Evolutionary conservation across 495 filamentous ascomycete species (phyloP), one percentile per base, ranked within the genome.

Genomic region (Xylaria telfairii): DNA sequence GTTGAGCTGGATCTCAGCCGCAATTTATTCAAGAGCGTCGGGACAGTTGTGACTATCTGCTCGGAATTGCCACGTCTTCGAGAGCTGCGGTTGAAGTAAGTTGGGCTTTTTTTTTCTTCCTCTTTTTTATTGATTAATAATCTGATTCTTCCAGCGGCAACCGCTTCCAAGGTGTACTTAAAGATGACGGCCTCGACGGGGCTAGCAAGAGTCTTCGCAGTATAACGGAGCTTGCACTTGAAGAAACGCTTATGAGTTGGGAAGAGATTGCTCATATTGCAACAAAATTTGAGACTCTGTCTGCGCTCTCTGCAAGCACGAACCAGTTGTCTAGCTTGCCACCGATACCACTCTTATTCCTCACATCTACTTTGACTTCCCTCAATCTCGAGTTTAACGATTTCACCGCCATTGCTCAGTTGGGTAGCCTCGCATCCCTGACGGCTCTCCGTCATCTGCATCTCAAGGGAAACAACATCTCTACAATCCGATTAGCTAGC

Each of bases 1-100:
- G 84, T 86, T 15, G 92, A 97, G 76, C 85, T 99, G 39, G 95
- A 98, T 78, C 79, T 99, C 42, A 94, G 93, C 74, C 86, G 93
- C 51, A 98, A 95, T 78, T 80, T 98, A 59, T 88, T 98, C 73
- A 87, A 89, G 68, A 80, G 77, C 19, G 89, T 93, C 78, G 76
- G 80, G 3, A 88, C 91, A 32, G 86, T 97, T 26, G 84, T 86
- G 51, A 80, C 85, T 21, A 92, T 99, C 37, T 96, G 92, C 76
- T 80, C 81, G 4, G 85, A 88, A 62, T 81, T 98, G 9, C 82
- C 86, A 32, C 78, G 79, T 47, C 74, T 99, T 68, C 87, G 81
- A 74, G 87, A 77, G 19, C 76, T 99, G 70, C 89, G 88, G 64
- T 79, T 97, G 32, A 92, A 91, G 92, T 96, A 79, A 75, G 87